These are phyloP conservation scores for Martiniozyma abietophila DNA, from an alignment of 805 yeast genomes.

Conservation along the genomic window DNA sequence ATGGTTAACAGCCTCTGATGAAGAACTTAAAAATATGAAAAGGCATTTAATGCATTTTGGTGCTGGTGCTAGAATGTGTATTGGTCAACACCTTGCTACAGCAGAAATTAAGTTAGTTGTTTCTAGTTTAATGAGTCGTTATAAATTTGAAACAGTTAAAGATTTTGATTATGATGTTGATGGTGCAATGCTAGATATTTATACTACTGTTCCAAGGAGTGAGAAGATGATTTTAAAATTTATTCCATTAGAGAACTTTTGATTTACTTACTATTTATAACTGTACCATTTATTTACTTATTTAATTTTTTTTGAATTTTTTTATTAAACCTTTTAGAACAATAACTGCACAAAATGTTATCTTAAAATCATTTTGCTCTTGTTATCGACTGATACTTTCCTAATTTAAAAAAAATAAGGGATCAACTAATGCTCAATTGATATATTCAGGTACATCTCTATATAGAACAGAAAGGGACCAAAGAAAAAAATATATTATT, in stretches of 20 bases:
- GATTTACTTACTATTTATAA: too few species aligned
- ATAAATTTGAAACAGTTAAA: slow-evolving; percentile 18
- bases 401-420: too few species aligned
- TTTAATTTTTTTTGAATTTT: too few species aligned
- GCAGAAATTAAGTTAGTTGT: slow-evolving; percentile 54
- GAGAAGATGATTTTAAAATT: slow-evolving; percentile 12
- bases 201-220: slow-evolving; percentile 24
- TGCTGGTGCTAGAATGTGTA: slow-evolving; percentile 64
- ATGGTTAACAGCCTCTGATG: slow-evolving; percentile 40
- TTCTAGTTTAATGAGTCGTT: slow-evolving; percentile 45
- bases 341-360: too few species aligned
- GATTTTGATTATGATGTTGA: slow-evolving; percentile 19
- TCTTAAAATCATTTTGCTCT: too few species aligned
- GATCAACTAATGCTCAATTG: too few species aligned
- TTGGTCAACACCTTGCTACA: slow-evolving; percentile 60
- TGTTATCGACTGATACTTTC: too few species aligned
- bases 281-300: too few species aligned
- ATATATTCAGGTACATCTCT: too few species aligned
- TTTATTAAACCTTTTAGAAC: too few species aligned
- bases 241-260: not conserved
- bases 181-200: slow-evolving; percentile 23
- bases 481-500: too few species aligned
- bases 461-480: too few species aligned
- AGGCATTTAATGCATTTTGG: slow-evolving; percentile 61
- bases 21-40: slow-evolving; percentile 36